Base-by-base conservation (phyloP, 2,329 filamentous ascomycete species). In the Fusarium sp. region DNA sequence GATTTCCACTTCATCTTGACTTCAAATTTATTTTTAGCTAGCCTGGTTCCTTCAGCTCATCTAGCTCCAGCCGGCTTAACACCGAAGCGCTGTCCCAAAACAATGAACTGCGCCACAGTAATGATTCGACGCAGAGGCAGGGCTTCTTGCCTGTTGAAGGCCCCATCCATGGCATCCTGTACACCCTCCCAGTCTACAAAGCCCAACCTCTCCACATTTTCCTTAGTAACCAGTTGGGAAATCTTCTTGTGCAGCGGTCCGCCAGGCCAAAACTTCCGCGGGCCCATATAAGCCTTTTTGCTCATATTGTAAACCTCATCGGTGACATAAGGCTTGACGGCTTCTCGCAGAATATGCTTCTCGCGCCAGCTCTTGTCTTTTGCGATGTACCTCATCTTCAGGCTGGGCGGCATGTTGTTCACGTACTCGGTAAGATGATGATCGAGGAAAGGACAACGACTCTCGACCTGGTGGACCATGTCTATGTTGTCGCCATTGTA, bases 221-320 rank as follows among this genome's bases (percentile, higher is more conserved):
- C 47, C 18, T 44, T 44, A 0, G 56, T 58, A 3, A 58, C 25
- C 2, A 58, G 10, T 24, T 52, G 18, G 3, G 13, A 22, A 10
- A 58, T 58, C 56, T 58, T 58, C 10, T n/a, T 22, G 11, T 58
- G 56, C 1, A 58, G 22, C 4, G 56, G 47, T 14, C 56, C 56
- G 8, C 47, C 47, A 7, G 56, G 47, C 46, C 56, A 53, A 22
- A 58, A 58, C 22, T 44, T 58, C 18, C 56, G 32, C 4, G 56
- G 56, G 3, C 56, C 56, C 56, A 58, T 58, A 18, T 58, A 58
- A 9, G 56, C 56, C 18, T 58, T 58, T 29, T 58, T 58, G 6
- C 56, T 58, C 46, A 58, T 58, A 18, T 58, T 58, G 22, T 58
- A 58, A 11, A 58, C 56, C 46, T 58, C 56, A 11, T 58, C 37